These are phyloP conservation scores for Paraconiothyrium brasiliense DNA, from an alignment of 2,329 filamentous ascomycete species.

Conservation along the genomic window DNA sequence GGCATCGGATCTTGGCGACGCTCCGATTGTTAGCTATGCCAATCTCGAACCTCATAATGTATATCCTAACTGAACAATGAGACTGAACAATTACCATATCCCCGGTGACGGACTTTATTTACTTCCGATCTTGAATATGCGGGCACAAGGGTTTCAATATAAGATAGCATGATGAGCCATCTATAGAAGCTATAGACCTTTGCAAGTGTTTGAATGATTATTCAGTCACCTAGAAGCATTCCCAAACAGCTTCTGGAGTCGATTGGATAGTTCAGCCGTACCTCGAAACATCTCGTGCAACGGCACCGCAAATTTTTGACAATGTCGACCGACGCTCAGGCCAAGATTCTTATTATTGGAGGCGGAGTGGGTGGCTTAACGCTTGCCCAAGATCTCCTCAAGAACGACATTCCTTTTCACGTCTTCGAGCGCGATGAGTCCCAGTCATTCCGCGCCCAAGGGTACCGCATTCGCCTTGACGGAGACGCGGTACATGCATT, in stretches of 20 bases:
- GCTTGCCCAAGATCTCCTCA: constrained; percentile 27
- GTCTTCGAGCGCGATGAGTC: constrained; percentile 28
- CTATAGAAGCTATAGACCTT: too few species aligned
- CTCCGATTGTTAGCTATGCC: background rate
- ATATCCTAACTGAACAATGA: background rate
- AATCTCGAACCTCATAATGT: background rate
- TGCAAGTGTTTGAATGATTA: too few species aligned
- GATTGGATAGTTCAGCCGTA: too few species aligned
- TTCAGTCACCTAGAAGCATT: too few species aligned
- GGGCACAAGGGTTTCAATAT: too few species aligned
- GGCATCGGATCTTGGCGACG: background rate
- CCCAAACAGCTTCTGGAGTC: too few species aligned
- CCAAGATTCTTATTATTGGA: constrained; percentile 28
- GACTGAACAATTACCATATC: background rate
- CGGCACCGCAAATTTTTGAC: too few species aligned
- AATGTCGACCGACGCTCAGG: background rate
- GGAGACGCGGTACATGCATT: constrained; percentile 15
- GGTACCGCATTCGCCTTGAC: constrained; percentile 21
- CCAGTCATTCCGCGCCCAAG: constrained; percentile 20
- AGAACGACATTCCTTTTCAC: constrained; percentile 24
- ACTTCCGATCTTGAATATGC: too few species aligned
- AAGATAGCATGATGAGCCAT: too few species aligned
- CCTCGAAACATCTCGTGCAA: too few species aligned
- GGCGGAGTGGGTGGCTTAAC: constrained; percentile 28
- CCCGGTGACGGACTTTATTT: background rate